These are phyloP conservation scores for Paramarasmius palmivorus DNA, from an alignment of 1,284 basidiomycete species.

Conservation along the genomic window DNA sequence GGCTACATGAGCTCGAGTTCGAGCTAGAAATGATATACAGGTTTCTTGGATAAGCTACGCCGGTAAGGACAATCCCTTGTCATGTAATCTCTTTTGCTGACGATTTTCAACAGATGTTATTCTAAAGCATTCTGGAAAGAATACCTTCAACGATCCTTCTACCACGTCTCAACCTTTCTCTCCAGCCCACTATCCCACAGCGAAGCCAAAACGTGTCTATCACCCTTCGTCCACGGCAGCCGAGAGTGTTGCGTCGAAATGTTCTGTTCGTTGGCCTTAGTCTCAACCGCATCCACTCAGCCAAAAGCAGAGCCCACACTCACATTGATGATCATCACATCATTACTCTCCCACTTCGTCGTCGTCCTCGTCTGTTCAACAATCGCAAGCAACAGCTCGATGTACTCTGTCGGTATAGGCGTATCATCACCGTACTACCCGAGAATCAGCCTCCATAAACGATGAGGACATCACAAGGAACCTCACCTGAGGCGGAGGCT, in stretches of 20 bases:
- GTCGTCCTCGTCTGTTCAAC: constrained; percentile 1
- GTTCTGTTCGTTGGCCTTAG: background rate
- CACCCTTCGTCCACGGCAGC: constrained; percentile 4
- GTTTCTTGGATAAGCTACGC: no score
- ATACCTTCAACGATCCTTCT: no score
- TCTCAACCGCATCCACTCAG: background rate
- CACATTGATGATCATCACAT: constrained; percentile 9
- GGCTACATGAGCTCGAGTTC: no score
- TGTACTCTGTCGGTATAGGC: constrained; percentile 3
- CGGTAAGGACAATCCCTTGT: no score
- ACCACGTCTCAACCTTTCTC: background rate
- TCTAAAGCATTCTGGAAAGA: no score
- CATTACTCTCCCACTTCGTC: constrained; percentile 4
- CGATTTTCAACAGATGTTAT: no score
- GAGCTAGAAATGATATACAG: no score
- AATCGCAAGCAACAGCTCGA: background rate
- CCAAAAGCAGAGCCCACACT: background rate
- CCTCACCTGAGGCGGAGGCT: constrained; percentile 5
- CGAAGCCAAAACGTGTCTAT: constrained; percentile 1
- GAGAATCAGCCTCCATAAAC: background rate
- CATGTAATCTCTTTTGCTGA: no score
- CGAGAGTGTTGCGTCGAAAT: constrained; percentile 6
- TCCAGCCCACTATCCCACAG: constrained; percentile 5
- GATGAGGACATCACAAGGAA: background rate
- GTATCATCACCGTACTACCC: constrained; percentile 2